A percentile compares a stretch with the other conserved stretches of the same genome.
phyloP scores from a whole-genome alignment of 1,139 yeast species.

The Saccharomyces hybrid region DNA sequence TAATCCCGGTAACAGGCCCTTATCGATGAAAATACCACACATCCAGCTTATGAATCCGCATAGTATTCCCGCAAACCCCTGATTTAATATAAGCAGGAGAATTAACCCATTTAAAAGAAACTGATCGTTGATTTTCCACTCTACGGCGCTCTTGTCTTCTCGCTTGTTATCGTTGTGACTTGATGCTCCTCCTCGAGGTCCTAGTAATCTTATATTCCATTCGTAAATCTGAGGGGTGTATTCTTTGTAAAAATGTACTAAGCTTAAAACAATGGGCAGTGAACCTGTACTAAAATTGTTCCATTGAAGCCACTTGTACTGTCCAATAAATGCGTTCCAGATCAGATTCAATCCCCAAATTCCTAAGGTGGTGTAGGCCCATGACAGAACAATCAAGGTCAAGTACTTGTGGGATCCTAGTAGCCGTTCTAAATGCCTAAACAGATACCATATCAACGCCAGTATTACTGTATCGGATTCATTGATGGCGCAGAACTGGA shows the following conservation, averaged over 20 bases:
- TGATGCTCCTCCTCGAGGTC: constrained; percentile 16
- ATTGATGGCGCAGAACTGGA: constrained; percentile 26
- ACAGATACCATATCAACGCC: constrained; percentile 28
- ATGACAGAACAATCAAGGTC: constrained; percentile 20
- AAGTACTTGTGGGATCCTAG: constrained; percentile 29
- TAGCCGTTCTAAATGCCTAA: constrained; percentile 26
- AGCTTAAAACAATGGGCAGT: constrained; percentile 21
- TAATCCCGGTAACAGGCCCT: constrained; percentile 24
- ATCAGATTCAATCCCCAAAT: constrained; percentile 12
- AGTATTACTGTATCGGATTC: constrained; percentile 28
- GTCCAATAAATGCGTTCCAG: constrained; percentile 7
- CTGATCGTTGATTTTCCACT: constrained; percentile 27
- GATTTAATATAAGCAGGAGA: constrained; percentile 21
- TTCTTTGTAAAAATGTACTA: constrained; percentile 30
- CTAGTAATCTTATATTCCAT: constrained; percentile 20
- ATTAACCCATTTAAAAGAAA: constrained; percentile 23
- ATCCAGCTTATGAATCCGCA: constrained; percentile 28
- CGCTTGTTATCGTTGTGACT: constrained; percentile 11
- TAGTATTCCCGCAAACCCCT: constrained; percentile 23
- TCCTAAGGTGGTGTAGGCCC: constrained; percentile 20
- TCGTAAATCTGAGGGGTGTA: constrained; percentile 30
- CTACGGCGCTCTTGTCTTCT: constrained; percentile 3
- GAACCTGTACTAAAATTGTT: constrained; percentile 26
- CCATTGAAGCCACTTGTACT: constrained; percentile 18
- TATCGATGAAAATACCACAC: constrained; percentile 27